A percentile compares a stretch with the other conserved stretches of the same genome.
Evolutionary conservation across 1,284 basidiomycete genomes (phyloP).

Genomic region (Sparassis latifolia): DNA sequence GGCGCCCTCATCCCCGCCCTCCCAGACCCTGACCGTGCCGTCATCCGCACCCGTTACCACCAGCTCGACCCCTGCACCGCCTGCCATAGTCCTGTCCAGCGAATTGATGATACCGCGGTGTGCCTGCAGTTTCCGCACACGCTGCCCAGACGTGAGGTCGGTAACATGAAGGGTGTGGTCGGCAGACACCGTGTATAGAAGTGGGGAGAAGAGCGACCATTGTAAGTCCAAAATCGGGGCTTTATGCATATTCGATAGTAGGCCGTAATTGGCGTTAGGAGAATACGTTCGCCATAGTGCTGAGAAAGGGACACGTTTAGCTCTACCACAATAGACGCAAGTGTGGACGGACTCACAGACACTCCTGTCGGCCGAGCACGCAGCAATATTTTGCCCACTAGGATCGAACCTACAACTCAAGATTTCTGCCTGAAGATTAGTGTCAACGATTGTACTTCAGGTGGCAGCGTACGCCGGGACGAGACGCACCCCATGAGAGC

Average conservation of each 20-base stretch:
- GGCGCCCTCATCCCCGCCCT: constrained; percentile 67
- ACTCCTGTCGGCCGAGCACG: constrained; percentile 73
- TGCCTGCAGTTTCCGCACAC: constrained; percentile 68
- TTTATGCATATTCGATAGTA: constrained; percentile 68
- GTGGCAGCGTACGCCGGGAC: neutral
- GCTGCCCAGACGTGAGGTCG: constrained; percentile 75
- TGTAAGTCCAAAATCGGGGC: constrained; percentile 77
- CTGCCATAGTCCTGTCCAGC: constrained; percentile 77
- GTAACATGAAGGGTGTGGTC: constrained; percentile 75
- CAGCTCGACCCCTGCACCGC: constrained; percentile 77
- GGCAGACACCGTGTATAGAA: constrained; percentile 76
- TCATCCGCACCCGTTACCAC: constrained; percentile 85
- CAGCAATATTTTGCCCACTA: constrained; percentile 76
- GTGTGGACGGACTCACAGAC: constrained; percentile 50
- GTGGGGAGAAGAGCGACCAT: constrained; percentile 68
- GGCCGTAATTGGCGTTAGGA: constrained; percentile 78
- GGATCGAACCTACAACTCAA: constrained; percentile 77
- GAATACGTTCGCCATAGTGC: constrained; percentile 78
- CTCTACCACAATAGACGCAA: no score
- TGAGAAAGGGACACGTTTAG: constrained; percentile 19
- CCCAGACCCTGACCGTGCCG: constrained; percentile 85
- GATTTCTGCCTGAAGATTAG: constrained; percentile 57
- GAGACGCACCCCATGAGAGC: constrained; percentile 60
- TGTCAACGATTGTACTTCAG: neutral
- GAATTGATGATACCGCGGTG: constrained; percentile 87